Evolutionary conservation across 192 early-diverging fungal genomes (phyloP), one percentile per base, ranked within the genome.

Genomic region (Coemansia sp.): DNA sequence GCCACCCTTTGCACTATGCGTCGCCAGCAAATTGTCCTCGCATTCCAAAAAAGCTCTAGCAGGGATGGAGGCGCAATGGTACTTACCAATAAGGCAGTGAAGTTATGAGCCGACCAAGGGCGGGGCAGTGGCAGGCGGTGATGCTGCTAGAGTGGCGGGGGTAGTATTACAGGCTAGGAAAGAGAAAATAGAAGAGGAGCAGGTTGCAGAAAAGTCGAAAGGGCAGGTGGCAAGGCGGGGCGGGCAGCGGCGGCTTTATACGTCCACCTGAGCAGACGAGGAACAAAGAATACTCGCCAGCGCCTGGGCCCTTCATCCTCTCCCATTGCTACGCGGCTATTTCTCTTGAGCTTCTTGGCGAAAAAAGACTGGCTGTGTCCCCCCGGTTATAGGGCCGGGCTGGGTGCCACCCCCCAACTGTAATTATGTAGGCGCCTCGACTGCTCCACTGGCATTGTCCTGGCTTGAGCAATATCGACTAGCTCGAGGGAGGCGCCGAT

Each of bases 1-100:
- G 53, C 53, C 53, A 34, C 53, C 53, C 15, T 56, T 30, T 56
- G 29, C 29, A 56, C 29, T 56, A 30, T 56, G 50, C 47, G 27
- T 29, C 22, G 24, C 22, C 50, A 53, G 47, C 20, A 49, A n/a
- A 49, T 9, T n/a, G 50, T 18, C n/a, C 18, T 47, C 9, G 18
- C 43, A 16, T 8, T 8, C 18, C 18, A 24, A 24, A 16, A 49
- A 49, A 18, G 45, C 10, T 15, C 40, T 10, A 22, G 29, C 53
- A 56, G 15, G 15, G 13, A 11, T 3, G 15, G 53, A 6, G 27
- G 53, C 53, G 53, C 53, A 8, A 32, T 56, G 11, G 29, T 32
- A 56, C 53, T 56, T 56, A 56, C 53, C 15, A 56, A 56, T 56
- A 12, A 4, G n/a, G 24, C 50, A 29, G 12, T 53, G 27, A 12